These are phyloP conservation scores for Huntiella omanensis DNA, from an alignment of 2,329 filamentous ascomycete species.

Conservation along the genomic window DNA sequence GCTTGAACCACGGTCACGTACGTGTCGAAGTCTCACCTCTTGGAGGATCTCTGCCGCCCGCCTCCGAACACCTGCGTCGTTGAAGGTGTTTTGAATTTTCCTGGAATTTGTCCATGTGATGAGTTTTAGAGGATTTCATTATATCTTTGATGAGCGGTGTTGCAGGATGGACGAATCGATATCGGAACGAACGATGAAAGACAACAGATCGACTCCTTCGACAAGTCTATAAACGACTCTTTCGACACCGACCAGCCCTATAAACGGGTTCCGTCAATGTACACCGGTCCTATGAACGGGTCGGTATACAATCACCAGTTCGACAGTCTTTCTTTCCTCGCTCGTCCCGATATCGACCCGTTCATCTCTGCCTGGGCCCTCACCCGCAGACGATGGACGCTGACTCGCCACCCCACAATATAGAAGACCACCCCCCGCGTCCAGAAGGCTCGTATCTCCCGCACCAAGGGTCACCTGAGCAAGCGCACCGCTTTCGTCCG, in stretches of 20 bases:
- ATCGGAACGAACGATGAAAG: slow-evolving; percentile 6
- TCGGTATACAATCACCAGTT: neutral
- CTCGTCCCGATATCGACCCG: slow-evolving; percentile 1
- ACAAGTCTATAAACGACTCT: neutral
- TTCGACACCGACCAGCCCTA: neutral
- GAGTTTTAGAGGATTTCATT: neutral
- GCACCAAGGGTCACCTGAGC: slow-evolving; percentile 88
- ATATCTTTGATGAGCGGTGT: neutral
- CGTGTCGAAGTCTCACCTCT: slow-evolving; percentile 48
- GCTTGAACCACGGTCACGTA: slow-evolving; percentile 48
- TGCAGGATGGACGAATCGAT: slow-evolving; percentile 2
- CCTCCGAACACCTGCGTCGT: slow-evolving; percentile 5
- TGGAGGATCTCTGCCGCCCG: slow-evolving; percentile 47
- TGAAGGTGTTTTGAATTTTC: slow-evolving; percentile 7
- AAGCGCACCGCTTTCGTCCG: slow-evolving; percentile 95
- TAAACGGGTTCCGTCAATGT: slow-evolving; percentile 1
- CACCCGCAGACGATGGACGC: slow-evolving; percentile 41
- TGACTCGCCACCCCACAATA: slow-evolving; percentile 27
- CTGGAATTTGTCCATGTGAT: neutral
- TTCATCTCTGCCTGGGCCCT: slow-evolving; percentile 13
- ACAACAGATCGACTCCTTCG: neutral
- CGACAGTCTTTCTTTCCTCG: neutral
- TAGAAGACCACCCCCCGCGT: slow-evolving; percentile 72
- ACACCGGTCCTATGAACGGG: neutral
- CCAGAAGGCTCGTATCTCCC: slow-evolving; percentile 58